Conservation (phyloP, 2,329 filamentous ascomycete species). For the Metarhizium sp. region DNA sequence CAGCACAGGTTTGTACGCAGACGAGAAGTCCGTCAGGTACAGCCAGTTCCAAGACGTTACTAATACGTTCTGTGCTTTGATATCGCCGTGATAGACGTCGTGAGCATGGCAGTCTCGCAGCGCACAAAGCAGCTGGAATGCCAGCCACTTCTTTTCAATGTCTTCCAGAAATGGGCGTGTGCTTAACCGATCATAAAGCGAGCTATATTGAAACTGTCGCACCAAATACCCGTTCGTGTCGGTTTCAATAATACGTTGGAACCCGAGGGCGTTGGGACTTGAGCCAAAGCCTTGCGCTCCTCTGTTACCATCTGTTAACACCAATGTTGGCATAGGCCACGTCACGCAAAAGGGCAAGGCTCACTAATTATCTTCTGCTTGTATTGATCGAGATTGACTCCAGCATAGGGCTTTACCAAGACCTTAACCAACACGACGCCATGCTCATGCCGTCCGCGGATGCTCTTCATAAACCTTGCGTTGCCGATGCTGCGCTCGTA, state of each 20-base stretch:
- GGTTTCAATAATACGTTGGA: conserved; percentile 86
- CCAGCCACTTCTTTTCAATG: conserved; percentile 98
- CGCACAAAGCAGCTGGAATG: conserved; percentile 88
- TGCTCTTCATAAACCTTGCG: conserved; percentile 93
- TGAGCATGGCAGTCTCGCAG: conserved; percentile 83
- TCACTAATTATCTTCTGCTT: conserved; percentile 65
- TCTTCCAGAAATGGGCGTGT: conserved; percentile 94
- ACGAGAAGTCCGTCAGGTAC: conserved; percentile 94
- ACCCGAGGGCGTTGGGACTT: conserved; percentile 84
- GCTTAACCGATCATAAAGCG: conserved; percentile 92
- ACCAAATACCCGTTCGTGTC: conserved; percentile 87
- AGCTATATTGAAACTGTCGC: conserved; percentile 92
- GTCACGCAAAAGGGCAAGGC: conserved; percentile 14
- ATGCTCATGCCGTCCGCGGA: conserved; percentile 81
- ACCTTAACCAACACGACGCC: conserved; percentile 91
- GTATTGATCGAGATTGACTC: conserved; percentile 72
- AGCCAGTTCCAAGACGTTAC: conserved; percentile 99
- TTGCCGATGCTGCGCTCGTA: conserved; percentile 91
- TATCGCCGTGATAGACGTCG: conserved; percentile 92
- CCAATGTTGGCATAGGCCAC: neutral
- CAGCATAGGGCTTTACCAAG: conserved; percentile 82
- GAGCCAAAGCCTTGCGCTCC: conserved; percentile 68
- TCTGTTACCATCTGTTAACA: conserved; percentile 34
- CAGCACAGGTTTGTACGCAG: conserved; percentile 87
- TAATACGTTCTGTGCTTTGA: conserved; percentile 94